These are phyloP conservation scores for Debaryomyces subglobosus DNA, from an alignment of 1,139 yeast genomes.

Conservation along the genomic window DNA sequence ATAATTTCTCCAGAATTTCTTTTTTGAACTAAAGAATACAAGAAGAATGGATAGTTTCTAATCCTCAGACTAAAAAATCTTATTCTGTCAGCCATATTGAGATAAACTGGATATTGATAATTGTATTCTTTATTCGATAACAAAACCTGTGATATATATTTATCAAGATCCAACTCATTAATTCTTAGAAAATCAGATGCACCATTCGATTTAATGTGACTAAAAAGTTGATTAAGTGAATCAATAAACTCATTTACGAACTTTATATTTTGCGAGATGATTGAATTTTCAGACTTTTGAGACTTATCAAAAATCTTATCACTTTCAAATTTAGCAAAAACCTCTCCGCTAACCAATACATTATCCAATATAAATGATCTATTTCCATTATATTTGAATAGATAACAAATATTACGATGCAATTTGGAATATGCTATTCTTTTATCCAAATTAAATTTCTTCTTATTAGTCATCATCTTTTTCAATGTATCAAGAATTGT, in stretches of 20 bases:
- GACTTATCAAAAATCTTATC: constrained; percentile 13
- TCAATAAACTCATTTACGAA: constrained; percentile 18
- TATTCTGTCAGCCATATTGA: constrained; percentile 15
- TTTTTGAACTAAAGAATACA: constrained; percentile 9
- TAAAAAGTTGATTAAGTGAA: constrained; percentile 18
- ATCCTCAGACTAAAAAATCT: constrained; percentile 20
- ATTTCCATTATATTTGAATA: constrained; percentile 38
- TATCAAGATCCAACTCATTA: constrained; percentile 17
- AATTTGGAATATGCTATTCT: constrained; percentile 30
- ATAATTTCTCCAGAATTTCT: neutral
- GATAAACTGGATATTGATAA: constrained; percentile 17
- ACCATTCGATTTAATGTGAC: neutral
- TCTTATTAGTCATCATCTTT: constrained; percentile 16
- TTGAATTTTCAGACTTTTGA: constrained; percentile 12
- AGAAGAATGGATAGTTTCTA: constrained; percentile 26
- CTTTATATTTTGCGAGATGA: constrained; percentile 18
- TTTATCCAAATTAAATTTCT: constrained; percentile 19
- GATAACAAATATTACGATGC: constrained; percentile 30
- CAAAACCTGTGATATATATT: constrained; percentile 11
- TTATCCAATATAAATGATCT: constrained; percentile 41
- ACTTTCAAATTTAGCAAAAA: constrained; percentile 31
- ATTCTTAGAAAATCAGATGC: neutral
- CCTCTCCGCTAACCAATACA: constrained; percentile 33
- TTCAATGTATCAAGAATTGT: constrained; percentile 18
- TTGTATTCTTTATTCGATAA: neutral